Base-by-base conservation (phyloP, 257 asterid species). In the Forsythia suspensa region DNA sequence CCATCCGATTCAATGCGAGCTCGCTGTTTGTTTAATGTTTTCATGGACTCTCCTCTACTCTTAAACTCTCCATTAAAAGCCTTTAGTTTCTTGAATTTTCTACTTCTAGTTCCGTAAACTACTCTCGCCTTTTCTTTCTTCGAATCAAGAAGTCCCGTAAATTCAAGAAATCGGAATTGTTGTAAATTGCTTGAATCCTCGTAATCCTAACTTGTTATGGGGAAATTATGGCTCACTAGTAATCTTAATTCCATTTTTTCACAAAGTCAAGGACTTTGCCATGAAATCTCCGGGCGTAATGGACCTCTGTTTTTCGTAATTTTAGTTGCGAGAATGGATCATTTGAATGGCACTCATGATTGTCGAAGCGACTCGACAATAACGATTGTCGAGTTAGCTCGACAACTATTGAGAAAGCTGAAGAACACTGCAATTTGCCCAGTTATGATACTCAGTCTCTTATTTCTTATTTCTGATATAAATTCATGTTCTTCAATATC, bases 291-390 rank as follows among this genome's bases (percentile, higher is more conserved):
- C 85, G 91, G 9, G 16, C 82, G 20, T 43, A 80, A 68, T 78
- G 85, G 89, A 85, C 65, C 1, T 80, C 87, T 36, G 72, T 51
- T 77, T 79, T 84, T 11, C 79, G 24, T n/a, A 83, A 65, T 18
- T 71, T 36, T 48, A 20, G 77, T 57, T 86, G 80, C 91, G 89
- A n/a, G 73, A 90, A 83, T 75, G 97, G 95, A 42, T 91, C 90
- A 0, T 77, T 94, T 63, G 97, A 43, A 76, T 86, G 74, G 93
- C 94, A 18, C 85, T 92, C 18, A 85, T 94, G 90, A 24, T 24
- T 24, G 24, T 24, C 24, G 24, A 24, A 24, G 24, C n/a, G n/a
- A n/a, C 24, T 24, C 24, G 24, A 24, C 24, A 24, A 24, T 24
- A 24, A 24, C 24, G 24, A 24, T 24, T 24, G 24, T 24, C 24